Conservation (phyloP, 148 eudicot genomes). For the Euryodendron excelsum region DNA sequence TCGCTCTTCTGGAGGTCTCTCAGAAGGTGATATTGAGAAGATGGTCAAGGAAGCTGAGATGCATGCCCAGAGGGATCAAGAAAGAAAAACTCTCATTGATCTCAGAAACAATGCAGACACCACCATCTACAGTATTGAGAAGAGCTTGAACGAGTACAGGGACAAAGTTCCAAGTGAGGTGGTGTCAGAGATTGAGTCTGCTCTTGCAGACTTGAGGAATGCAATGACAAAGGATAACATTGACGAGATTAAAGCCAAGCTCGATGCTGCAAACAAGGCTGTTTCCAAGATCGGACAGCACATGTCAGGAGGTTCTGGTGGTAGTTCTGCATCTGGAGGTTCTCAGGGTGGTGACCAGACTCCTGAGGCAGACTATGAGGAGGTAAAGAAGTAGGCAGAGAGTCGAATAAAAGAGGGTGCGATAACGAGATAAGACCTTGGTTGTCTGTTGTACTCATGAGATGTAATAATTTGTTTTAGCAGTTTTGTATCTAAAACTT, state of each 20-base stretch:
- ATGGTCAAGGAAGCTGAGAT: slow-evolving; percentile 93
- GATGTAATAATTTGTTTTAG: neutral
- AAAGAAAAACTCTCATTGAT: slow-evolving; percentile 73
- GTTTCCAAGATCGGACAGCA: slow-evolving; percentile 93
- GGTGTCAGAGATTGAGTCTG: slow-evolving; percentile 67
- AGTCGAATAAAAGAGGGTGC: too few relatives aligned
- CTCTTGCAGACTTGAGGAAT: slow-evolving; percentile 66
- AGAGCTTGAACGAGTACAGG: slow-evolving; percentile 72
- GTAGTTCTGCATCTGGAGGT: slow-evolving; percentile 37
- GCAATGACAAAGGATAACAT: slow-evolving; percentile 59
- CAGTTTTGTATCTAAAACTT: neutral
- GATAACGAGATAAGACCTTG: neutral
- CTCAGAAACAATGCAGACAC: slow-evolving; percentile 80
- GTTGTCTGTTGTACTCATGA: neutral
- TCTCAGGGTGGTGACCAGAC: slow-evolving; percentile 71
- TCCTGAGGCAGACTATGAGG: slow-evolving; percentile 93
- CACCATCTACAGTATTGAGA: slow-evolving; percentile 81
- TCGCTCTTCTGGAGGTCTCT: slow-evolving; percentile 82
- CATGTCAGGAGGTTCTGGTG: slow-evolving; percentile 65
- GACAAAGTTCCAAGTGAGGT: slow-evolving; percentile 79
- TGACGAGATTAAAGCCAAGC: slow-evolving; percentile 77
- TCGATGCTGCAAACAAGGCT: slow-evolving; percentile 81
- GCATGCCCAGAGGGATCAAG: slow-evolving; percentile 87
- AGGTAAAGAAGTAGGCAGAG: slow-evolving; percentile 65
- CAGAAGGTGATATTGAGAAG: slow-evolving; percentile 79